phyloP scores from a whole-genome alignment of 495 filamentous ascomycete genomes.

The Jackrogersella minutella region DNA sequence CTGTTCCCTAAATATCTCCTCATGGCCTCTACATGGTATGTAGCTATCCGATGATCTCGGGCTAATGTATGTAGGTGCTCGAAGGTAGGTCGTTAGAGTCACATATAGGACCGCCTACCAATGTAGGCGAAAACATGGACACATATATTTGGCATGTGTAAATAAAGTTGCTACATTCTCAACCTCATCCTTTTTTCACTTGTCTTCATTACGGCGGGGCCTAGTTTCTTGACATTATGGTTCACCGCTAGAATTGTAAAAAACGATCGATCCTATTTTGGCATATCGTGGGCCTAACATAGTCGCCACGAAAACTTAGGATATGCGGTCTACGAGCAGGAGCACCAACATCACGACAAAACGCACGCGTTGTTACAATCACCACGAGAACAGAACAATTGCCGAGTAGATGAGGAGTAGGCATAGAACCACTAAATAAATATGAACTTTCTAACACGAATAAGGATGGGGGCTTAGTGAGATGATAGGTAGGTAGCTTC shows the following conservation, averaged over 20 bases:
- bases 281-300: background rate
- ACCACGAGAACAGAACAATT: slow-evolving; percentile 11
- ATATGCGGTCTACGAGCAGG: slow-evolving; percentile 20
- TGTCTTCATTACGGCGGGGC: background rate
- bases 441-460: slow-evolving; percentile 17
- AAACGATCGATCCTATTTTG: background rate
- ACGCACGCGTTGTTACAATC: background rate
- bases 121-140: slow-evolving; percentile 8
- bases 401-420: slow-evolving; percentile 18
- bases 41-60: slow-evolving; percentile 28
- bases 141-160: background rate
- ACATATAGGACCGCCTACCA: background rate
- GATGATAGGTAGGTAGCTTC: slow-evolving; percentile 37
- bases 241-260: slow-evolving; percentile 35
- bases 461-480: slow-evolving; percentile 38
- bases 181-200: slow-evolving; percentile 11
- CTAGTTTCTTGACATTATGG: slow-evolving; percentile 5
- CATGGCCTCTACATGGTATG: background rate
- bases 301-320: background rate
- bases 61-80: slow-evolving; percentile 28
- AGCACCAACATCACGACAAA: slow-evolving; percentile 9
- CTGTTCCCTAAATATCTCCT: background rate
- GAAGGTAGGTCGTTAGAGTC: slow-evolving; percentile 3
- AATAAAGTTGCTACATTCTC: background rate
- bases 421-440: slow-evolving; percentile 16